These are phyloP conservation scores for Passiflora organensis DNA, from an alignment of 345 rosid genomes.

Conservation along the genomic window DNA sequence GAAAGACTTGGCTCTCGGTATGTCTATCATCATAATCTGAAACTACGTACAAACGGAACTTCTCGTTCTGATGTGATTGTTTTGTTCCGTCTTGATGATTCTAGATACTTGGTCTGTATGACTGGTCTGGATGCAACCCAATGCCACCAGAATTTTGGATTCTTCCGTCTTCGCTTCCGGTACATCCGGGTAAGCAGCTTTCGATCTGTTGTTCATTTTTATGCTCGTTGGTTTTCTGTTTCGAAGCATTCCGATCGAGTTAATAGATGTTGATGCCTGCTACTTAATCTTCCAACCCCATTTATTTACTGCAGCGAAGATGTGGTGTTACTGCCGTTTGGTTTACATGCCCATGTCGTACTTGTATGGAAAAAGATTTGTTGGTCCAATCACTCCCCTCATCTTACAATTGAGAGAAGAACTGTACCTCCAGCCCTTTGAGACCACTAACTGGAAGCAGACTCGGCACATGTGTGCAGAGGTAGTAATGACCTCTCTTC, in stretches of 20 bases:
- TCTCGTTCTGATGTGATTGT: too few relatives aligned
- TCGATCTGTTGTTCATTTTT: too few relatives aligned
- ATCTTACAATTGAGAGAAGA: slow-evolving; percentile 13
- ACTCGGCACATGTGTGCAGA: slow-evolving; percentile 8
- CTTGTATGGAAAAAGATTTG: slow-evolving; percentile 14
- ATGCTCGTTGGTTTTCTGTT: too few relatives aligned
- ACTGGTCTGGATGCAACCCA: slow-evolving; percentile 25
- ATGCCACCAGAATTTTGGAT: slow-evolving; percentile 23
- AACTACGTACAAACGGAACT: too few relatives aligned
- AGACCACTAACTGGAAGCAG: slow-evolving; percentile 1
- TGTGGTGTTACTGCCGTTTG: too few relatives aligned
- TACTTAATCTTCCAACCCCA: not conserved
- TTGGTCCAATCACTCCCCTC: slow-evolving; percentile 15
- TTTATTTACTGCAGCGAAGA: slow-evolving; percentile 5
- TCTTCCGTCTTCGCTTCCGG: slow-evolving; percentile 9
- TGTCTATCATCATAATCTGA: too few relatives aligned
- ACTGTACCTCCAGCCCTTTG: slow-evolving; percentile 5
- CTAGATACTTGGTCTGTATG: slow-evolving; percentile 25
- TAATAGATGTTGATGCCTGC: too few relatives aligned
- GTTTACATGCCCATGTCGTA: too few relatives aligned
- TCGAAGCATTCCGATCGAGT: too few relatives aligned
- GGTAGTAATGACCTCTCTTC: too few relatives aligned
- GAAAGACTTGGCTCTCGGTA: slow-evolving; percentile 23
- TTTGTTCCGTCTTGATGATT: too few relatives aligned
- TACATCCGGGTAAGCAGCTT: slow-evolving; percentile 15